Evolutionary conservation across 257 asterid species (phyloP).

Genomic region (Rubia yunnanensis): DNA sequence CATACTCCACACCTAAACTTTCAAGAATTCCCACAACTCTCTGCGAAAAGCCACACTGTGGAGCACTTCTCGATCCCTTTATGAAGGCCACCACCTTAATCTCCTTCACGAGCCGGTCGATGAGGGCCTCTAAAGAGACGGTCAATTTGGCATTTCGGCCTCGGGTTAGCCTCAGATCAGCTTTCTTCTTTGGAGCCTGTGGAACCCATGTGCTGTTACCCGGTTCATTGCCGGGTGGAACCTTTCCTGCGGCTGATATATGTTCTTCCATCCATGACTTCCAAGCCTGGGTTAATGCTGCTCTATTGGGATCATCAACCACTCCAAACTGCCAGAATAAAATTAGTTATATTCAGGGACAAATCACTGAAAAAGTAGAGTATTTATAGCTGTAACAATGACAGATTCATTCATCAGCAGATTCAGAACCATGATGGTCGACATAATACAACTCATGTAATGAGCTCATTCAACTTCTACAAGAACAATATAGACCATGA

Average conservation of each 20-base stretch:
- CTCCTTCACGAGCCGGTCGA: constrained; percentile 77
- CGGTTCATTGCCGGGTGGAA: constrained; percentile 83
- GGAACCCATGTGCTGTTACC: constrained; percentile 80
- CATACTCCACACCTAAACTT: constrained; percentile 72
- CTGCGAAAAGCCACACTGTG: constrained; percentile 78
- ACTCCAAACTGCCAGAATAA: constrained; percentile 44
- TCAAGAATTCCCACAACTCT: constrained; percentile 67
- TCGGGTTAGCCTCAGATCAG: constrained; percentile 80
- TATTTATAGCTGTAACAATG: neutral
- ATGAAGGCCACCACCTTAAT: constrained; percentile 85
- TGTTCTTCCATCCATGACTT: constrained; percentile 96
- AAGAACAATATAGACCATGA: neutral
- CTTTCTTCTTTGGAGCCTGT: constrained; percentile 63
- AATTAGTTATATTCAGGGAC: neutral
- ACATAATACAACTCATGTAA: neutral
- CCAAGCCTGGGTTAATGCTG: constrained; percentile 73
- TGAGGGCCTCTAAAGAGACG: constrained; percentile 65
- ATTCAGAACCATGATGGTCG: neutral
- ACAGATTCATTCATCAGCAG: neutral
- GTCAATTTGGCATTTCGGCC: constrained; percentile 75
- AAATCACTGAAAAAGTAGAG: neutral
- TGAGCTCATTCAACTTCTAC: neutral
- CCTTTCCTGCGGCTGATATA: constrained; percentile 64
- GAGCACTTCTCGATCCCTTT: constrained; percentile 85
- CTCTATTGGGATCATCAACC: constrained; percentile 61